Conservation (phyloP, 352 stramenopile genomes). For the Phytophthora brassicae region DNA sequence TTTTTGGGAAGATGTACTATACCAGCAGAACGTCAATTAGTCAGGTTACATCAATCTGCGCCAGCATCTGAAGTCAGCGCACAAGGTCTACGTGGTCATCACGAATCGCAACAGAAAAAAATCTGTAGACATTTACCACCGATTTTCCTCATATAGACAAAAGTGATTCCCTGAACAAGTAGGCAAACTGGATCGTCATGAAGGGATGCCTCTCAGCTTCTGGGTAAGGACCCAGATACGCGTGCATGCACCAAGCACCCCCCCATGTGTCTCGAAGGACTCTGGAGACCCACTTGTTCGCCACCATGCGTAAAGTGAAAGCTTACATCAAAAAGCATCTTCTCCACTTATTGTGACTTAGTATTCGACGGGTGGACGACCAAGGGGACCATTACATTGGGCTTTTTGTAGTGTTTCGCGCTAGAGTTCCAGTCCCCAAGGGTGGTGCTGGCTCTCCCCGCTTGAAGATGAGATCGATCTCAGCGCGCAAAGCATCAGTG, state of each 20-base stretch:
- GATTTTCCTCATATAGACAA: not conserved
- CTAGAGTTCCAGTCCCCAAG: not conserved
- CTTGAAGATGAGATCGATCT: not conserved
- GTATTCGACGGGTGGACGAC: conserved; percentile 4
- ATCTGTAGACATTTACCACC: not conserved
- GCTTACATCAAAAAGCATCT: not conserved
- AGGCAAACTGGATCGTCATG: not conserved
- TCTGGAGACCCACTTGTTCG: not conserved
- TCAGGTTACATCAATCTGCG: not conserved
- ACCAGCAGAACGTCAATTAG: not conserved
- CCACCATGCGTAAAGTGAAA: not conserved
- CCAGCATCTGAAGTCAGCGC: not conserved
- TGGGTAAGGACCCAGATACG: not conserved
- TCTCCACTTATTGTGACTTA: not conserved
- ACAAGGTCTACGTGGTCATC: not conserved
- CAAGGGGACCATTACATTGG: not conserved
- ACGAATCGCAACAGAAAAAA: not conserved
- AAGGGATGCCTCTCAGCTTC: not conserved
- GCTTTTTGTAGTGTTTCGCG: not conserved
- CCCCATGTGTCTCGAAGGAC: not conserved
- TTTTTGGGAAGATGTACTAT: not conserved
- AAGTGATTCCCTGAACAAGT: not conserved
- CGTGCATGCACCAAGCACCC: not conserved
- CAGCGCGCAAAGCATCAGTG: not conserved
- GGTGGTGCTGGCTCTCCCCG: not conserved